A percentile compares a stretch with the other conserved stretches of the same genome.
phyloP scores from a whole-genome alignment of 192 early-diverging fungal genomes.

The Pilobolus umbonatus region DNA sequence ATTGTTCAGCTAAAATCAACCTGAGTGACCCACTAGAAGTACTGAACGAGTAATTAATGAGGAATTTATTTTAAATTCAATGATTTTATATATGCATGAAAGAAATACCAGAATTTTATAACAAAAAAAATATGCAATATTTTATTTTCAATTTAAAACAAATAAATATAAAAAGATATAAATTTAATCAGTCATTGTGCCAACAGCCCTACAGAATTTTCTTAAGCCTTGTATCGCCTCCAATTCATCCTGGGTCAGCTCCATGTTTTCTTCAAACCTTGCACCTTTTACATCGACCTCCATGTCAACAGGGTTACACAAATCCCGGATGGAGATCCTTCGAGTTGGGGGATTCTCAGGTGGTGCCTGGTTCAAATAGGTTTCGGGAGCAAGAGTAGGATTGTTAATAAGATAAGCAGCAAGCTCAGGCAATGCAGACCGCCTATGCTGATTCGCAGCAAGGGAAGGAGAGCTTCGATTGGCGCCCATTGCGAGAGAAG shows the following conservation, averaged over 20 bases:
- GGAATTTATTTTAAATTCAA: too few species aligned
- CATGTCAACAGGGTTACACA: constrained; percentile 23
- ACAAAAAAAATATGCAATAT: too few species aligned
- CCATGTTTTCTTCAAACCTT: neutral
- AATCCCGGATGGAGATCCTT: constrained; percentile 19
- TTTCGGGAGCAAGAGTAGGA: constrained; percentile 17
- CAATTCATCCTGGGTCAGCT: constrained; percentile 26
- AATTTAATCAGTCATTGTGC: too few species aligned
- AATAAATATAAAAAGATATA: too few species aligned
- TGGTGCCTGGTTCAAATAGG: neutral
- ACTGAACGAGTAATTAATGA: too few species aligned
- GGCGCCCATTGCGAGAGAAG: neutral
- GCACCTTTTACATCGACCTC: neutral
- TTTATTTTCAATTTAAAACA: too few species aligned
- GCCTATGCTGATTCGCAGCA: too few species aligned
- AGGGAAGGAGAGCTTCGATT: too few species aligned
- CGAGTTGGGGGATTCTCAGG: neutral
- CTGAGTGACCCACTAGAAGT: too few species aligned
- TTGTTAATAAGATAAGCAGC: constrained; percentile 19
- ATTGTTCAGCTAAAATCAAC: too few species aligned
- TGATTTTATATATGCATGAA: too few species aligned
- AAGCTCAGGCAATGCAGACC: constrained; percentile 5
- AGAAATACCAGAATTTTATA: too few species aligned
- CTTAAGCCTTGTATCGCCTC: constrained; percentile 26
- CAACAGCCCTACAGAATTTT: constrained; percentile 22